Percentiles rank a stretch among this genome's conserved stretches.
These are phyloP conservation scores for Cryptosporidium viatorum DNA, from an alignment of 169 alveolate genomes.

Conservation along the genomic window DNA sequence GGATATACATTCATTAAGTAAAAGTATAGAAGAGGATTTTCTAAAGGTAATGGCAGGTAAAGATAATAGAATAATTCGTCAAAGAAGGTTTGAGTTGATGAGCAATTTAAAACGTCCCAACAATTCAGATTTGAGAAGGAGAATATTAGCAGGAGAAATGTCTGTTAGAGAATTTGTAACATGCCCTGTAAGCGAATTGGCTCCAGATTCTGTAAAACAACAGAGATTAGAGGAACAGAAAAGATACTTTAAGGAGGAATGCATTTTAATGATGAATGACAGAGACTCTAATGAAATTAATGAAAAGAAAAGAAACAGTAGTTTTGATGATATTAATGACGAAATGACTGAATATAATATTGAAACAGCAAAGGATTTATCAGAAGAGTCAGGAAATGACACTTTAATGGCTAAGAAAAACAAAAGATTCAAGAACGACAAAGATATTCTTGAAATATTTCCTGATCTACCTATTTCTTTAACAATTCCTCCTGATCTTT, in stretches of 20 bases:
- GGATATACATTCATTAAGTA: slow-evolving; percentile 28
- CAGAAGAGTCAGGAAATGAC: slow-evolving; percentile 1
- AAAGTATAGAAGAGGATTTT: slow-evolving; percentile 56
- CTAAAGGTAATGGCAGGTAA: slow-evolving; percentile 24
- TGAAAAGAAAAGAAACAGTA: slow-evolving; percentile 20
- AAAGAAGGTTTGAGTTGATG: slow-evolving; percentile 68
- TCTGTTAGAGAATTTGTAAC: slow-evolving; percentile 54
- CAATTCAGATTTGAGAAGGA: slow-evolving; percentile 42
- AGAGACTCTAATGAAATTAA: not conserved
- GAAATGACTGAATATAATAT: not conserved
- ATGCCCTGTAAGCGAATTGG: slow-evolving; percentile 70
- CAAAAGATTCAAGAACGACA: slow-evolving; percentile 3
- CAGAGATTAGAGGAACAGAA: slow-evolving; percentile 55
- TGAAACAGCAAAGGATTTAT: not conserved
- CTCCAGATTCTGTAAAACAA: slow-evolving; percentile 66
- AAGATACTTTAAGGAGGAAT: slow-evolving; percentile 53
- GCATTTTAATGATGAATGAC: slow-evolving; percentile 33
- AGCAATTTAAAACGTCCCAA: slow-evolving; percentile 51
- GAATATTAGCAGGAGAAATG: slow-evolving; percentile 68
- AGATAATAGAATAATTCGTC: slow-evolving; percentile 32
- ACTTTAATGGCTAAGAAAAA: not conserved
- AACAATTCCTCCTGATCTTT: slow-evolving; percentile 23
- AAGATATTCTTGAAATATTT: not conserved
- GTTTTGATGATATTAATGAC: slow-evolving; percentile 34
- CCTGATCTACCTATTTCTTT: slow-evolving; percentile 28